Percentiles rank a stretch among this genome's conserved stretches.
phyloP scores from a whole-genome alignment of 2,329 filamentous ascomycete species.

The Hymenotorrendiella dingleyae region DNA sequence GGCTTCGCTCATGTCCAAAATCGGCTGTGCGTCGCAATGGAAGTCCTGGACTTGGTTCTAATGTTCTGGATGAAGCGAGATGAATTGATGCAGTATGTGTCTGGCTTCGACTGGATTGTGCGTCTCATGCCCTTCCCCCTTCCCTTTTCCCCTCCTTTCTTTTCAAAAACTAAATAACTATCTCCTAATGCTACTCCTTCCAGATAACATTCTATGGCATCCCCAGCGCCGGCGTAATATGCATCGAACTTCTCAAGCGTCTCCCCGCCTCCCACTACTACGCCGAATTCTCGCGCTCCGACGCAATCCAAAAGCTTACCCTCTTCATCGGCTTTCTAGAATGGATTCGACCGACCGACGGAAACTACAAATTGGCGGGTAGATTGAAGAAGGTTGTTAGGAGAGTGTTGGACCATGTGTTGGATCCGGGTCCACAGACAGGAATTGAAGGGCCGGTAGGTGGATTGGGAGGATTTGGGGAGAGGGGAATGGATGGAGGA shows the following conservation, averaged over 20 bases:
- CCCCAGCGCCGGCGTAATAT: slow-evolving; percentile 25
- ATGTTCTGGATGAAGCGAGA: slow-evolving; percentile 28
- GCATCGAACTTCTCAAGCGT: slow-evolving; percentile 25
- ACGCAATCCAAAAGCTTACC: slow-evolving; percentile 27
- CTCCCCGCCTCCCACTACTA: slow-evolving; percentile 8
- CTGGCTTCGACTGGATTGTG: slow-evolving; percentile 27
- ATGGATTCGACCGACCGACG: slow-evolving; percentile 29
- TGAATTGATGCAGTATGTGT: slow-evolving; percentile 17
- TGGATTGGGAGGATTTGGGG: too few relatives aligned
- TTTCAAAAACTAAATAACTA: too few relatives aligned
- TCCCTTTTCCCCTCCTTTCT: neutral
- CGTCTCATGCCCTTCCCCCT: slow-evolving; percentile 5
- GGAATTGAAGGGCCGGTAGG: neutral
- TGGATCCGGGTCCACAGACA: slow-evolving; percentile 12
- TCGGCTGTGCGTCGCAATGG: slow-evolving; percentile 24
- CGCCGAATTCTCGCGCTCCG: slow-evolving; percentile 21
- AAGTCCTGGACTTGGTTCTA: slow-evolving; percentile 24
- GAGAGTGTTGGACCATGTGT: slow-evolving; percentile 23
- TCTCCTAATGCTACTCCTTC: too few relatives aligned
- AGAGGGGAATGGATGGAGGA: neutral
- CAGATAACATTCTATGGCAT: slow-evolving; percentile 24
- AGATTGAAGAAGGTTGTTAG: slow-evolving; percentile 20
- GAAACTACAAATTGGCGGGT: slow-evolving; percentile 24
- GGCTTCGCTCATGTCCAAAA: slow-evolving; percentile 19
- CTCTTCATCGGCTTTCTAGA: slow-evolving; percentile 28